phyloP scores from a whole-genome alignment of 2,329 filamentous ascomycete genomes.

The Coniochaeta sp. region DNA sequence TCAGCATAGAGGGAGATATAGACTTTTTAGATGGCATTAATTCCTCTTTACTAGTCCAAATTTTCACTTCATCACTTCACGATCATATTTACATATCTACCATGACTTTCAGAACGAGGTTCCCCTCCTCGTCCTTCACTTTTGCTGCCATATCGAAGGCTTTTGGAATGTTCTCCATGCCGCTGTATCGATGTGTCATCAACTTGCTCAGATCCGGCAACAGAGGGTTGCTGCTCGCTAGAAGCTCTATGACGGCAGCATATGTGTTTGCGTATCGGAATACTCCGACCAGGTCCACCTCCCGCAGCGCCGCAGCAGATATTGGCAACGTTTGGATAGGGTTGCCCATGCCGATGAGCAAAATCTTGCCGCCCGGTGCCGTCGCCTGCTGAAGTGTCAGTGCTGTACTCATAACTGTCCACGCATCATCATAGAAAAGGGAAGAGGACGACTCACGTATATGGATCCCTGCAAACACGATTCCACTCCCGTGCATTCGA shows the following conservation, averaged over 20 bases:
- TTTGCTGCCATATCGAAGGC: slow-evolving; percentile 68
- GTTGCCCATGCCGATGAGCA: slow-evolving; percentile 67
- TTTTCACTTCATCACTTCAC: neutral
- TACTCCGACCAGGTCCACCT: slow-evolving; percentile 64
- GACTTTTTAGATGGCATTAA: neutral
- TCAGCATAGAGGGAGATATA: slow-evolving; percentile 1
- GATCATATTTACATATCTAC: slow-evolving; percentile 33
- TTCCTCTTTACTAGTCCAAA: neutral
- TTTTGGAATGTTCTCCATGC: slow-evolving; percentile 53
- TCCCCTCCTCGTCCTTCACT: slow-evolving; percentile 61
- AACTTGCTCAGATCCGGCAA: slow-evolving; percentile 61
- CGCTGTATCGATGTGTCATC: slow-evolving; percentile 63
- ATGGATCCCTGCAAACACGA: slow-evolving; percentile 69
- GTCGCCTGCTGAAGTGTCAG: slow-evolving; percentile 34
- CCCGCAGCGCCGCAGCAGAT: slow-evolving; percentile 59
- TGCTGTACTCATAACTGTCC: neutral
- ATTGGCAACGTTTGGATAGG: slow-evolving; percentile 64
- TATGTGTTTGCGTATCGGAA: slow-evolving; percentile 75
- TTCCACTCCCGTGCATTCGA: slow-evolving; percentile 75
- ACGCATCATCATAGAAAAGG: neutral
- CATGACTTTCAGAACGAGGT: slow-evolving; percentile 69
- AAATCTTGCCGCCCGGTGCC: slow-evolving; percentile 59
- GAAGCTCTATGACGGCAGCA: slow-evolving; percentile 42
- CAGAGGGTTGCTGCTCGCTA: slow-evolving; percentile 37
- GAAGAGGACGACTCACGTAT: slow-evolving; percentile 40